These are phyloP conservation scores for Blastobotrys petasosporus DNA, from an alignment of 1,139 yeast genomes.

Conservation along the genomic window DNA sequence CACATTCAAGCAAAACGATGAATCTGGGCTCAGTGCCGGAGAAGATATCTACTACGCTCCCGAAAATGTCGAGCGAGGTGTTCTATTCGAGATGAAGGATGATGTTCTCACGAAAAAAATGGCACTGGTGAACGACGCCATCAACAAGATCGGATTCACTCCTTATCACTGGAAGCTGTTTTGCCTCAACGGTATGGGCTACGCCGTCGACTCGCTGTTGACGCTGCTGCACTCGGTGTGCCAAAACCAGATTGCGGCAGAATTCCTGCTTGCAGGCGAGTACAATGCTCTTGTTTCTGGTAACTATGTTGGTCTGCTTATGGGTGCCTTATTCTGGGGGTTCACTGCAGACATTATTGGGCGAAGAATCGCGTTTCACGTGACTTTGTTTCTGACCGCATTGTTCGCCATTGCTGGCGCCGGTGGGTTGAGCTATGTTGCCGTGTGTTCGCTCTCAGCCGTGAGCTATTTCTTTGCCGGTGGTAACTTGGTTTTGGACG, in stretches of 20 bases:
- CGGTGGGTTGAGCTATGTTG: conserved; percentile 42
- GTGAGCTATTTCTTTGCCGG: conserved; percentile 35
- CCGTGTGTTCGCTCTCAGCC: conserved; percentile 47
- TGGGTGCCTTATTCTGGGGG: conserved; percentile 54
- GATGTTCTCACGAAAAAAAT: conserved; percentile 20
- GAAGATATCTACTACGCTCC: too few relatives aligned
- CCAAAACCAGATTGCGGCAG: conserved; percentile 26
- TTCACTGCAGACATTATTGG: conserved; percentile 56
- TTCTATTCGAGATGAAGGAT: conserved; percentile 15
- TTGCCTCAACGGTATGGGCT: conserved; percentile 50
- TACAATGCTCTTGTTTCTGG: conserved; percentile 39
- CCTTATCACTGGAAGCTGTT: conserved; percentile 26
- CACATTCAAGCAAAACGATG: too few relatives aligned
- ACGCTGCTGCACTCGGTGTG: conserved; percentile 44
- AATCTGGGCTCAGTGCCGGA: too few relatives aligned
- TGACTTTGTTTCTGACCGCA: conserved; percentile 47
- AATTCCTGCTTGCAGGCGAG: conserved; percentile 19
- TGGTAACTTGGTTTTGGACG: conserved; percentile 56
- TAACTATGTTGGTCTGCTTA: conserved; percentile 45
- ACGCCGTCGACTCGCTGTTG: conserved; percentile 56
- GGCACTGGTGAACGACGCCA: conserved; percentile 26
- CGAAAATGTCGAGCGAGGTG: not conserved
- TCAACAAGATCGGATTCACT: conserved; percentile 27
- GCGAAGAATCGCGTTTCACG: conserved; percentile 50
- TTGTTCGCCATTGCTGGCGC: conserved; percentile 48